Conservation (phyloP, 1,284 basidiomycete genomes). For the Golubevia sp. region DNA sequence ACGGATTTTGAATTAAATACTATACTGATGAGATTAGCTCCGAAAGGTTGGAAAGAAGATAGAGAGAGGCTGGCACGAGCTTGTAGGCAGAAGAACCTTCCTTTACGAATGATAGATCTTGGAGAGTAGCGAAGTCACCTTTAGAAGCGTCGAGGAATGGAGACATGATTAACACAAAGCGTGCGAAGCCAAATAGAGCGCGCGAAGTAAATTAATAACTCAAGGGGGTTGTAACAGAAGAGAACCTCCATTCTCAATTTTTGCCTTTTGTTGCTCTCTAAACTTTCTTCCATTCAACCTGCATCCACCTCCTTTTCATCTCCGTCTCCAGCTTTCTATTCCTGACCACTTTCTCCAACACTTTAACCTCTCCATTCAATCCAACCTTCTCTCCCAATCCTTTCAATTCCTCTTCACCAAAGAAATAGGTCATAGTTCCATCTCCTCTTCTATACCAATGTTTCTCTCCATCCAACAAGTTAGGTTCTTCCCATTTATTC, state of each 20-base stretch:
- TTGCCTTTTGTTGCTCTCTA: no score
- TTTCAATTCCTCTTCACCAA: slow-evolving; percentile 40
- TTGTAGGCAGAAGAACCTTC: no score
- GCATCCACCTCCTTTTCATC: slow-evolving; percentile 41
- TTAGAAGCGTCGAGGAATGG: slow-evolving; percentile 9
- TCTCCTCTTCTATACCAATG: slow-evolving; percentile 60
- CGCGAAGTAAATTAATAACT: no score
- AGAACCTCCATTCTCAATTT: no score
- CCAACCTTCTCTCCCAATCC: slow-evolving; percentile 16
- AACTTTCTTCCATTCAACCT: slow-evolving; percentile 37
- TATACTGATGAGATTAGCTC: no score
- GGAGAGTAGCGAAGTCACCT: slow-evolving; percentile 11
- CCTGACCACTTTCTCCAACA: slow-evolving; percentile 28
- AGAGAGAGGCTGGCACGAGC: no score
- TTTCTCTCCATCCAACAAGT: slow-evolving; percentile 33
- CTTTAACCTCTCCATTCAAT: slow-evolving; percentile 29
- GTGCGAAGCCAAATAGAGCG: background rate
- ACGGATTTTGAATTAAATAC: no score
- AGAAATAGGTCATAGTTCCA: slow-evolving; percentile 62
- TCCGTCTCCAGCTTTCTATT: slow-evolving; percentile 37
- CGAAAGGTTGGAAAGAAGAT: no score
- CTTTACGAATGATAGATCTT: no score
- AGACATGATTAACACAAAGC: background rate
- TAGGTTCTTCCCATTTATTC: slow-evolving; percentile 52
- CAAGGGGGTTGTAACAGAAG: no score